Evolutionary conservation across 2,329 filamentous ascomycete species (phyloP), one percentile per base, ranked within the genome.

Genomic region (Mollisiaceae sp.): DNA sequence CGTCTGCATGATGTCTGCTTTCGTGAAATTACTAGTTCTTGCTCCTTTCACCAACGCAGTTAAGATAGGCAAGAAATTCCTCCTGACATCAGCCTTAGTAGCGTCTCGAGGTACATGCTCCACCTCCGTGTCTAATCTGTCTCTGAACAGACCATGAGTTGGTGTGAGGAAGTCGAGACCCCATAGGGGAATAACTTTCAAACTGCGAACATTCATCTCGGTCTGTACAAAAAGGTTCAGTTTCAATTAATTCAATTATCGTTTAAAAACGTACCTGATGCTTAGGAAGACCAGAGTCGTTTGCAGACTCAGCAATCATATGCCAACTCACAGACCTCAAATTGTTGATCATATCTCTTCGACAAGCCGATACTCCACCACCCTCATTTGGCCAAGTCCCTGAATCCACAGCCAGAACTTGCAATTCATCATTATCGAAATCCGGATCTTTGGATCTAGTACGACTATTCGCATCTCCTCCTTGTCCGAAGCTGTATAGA

Each of bases 11-110:
- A 82, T 81, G 62, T 83, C 65, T 79, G 60, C 79, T 82, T 43
- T 79, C 79, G 50, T 80, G 39, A 83, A 79, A 22, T 79, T 73
- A 20, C 79, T 76, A 8, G 82, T 79, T 43, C 84, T 78, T 6
- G 83, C 80, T 20, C 82, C 81, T 69, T 80, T 81, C 50, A 86
- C 82, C 50, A 85, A 75, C 9, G 79, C 77, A 35, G 78, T 81
- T 20, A 86, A 71, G 14, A 84, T 80, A 1, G 84, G 84, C 50
- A 86, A 79, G 71, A 86, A 86, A n/a, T 80, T 83, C 64, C 76
- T 77, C 59, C 82, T 78, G 68, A 87, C 82, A 63, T 85, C 81
- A 75, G 56, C 54, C 14, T 65, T 65, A 11, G 59, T 66, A 5
- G 62, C 45, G 55, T 66, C 47, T 36, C 50, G 43, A 22, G 65